These are phyloP conservation scores for Trichophyton simii DNA, from an alignment of 2,329 filamentous ascomycete genomes.

Conservation along the genomic window DNA sequence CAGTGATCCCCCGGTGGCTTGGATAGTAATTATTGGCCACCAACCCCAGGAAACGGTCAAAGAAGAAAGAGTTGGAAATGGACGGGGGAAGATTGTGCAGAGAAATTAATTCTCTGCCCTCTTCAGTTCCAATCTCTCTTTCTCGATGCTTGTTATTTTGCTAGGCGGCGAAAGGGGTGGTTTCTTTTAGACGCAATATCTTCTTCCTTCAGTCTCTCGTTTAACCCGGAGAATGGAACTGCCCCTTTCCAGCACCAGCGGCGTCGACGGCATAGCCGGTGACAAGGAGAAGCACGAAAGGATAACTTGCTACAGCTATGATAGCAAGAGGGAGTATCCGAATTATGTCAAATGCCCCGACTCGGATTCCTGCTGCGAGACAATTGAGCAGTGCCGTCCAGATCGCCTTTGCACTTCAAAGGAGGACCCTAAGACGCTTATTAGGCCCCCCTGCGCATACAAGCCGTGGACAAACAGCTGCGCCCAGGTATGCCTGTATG, in stretches of 20 bases:
- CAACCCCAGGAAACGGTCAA: background rate
- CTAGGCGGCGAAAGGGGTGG: background rate
- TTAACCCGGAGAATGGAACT: background rate
- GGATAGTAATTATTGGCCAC: background rate
- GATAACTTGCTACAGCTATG: constrained; percentile 1
- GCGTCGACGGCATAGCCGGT: background rate
- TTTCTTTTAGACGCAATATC: background rate
- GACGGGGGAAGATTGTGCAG: background rate
- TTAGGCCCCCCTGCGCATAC: background rate
- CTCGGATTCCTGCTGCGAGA: constrained; percentile 1
- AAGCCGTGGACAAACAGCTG: constrained; percentile 3
- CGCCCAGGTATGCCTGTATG: constrained; percentile 1
- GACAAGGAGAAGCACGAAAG: background rate
- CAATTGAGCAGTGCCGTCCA: background rate
- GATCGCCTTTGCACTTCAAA: background rate
- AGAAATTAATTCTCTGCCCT: background rate
- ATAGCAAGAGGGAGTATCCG: constrained; percentile 1
- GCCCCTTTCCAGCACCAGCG: background rate
- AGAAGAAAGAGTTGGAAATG: background rate
- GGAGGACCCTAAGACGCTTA: background rate
- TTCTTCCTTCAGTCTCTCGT: background rate
- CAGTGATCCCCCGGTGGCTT: background rate
- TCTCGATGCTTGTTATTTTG: background rate
- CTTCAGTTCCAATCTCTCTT: background rate
- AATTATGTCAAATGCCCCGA: background rate